A percentile compares a stretch with the other conserved stretches of the same genome.
Conservation (phyloP, 768 basidiomycete species). For the Leccinum imitatum region DNA sequence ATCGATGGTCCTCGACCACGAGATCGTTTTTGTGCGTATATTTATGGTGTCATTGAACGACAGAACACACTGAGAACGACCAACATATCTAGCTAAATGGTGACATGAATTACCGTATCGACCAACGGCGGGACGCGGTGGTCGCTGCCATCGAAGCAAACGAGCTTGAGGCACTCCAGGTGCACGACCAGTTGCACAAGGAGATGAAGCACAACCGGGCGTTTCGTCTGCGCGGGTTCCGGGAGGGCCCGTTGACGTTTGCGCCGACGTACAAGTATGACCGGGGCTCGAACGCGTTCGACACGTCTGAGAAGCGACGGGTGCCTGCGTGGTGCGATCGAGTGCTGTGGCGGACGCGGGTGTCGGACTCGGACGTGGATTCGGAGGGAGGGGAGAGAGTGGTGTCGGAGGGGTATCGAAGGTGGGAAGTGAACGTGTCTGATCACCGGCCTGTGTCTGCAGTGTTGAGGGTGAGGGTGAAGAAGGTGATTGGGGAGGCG, state of each 20-base stretch:
- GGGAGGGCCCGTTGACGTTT: conserved; percentile 81
- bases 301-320: conserved; percentile 85
- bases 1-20: conserved; percentile 91
- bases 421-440: conserved; percentile 86
- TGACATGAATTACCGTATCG: conserved; percentile 97
- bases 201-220: conserved; percentile 86
- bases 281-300: conserved; percentile 71
- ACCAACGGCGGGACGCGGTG: conserved; percentile 84
- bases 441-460: conserved; percentile 91
- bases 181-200: conserved; percentile 86
- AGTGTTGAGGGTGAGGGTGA: conserved; percentile 71
- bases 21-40: conserved; percentile 73
- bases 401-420: conserved; percentile 62
- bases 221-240: conserved; percentile 82
- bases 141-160: conserved; percentile 65
- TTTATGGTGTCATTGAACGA: background rate
- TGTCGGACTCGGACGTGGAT: background rate
- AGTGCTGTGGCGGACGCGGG: conserved; percentile 67
- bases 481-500: conserved; percentile 60
- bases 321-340: conserved; percentile 98
- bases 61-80: conserved; percentile 1
- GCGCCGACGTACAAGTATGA: conserved; percentile 96
- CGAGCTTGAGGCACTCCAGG: conserved; percentile 60
- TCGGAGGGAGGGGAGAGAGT: conserved; percentile 57
- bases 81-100: conserved; percentile 66